Base-by-base conservation (phyloP, 2,329 filamentous ascomycete genomes). In the Fragosphaeria purpurea region DNA sequence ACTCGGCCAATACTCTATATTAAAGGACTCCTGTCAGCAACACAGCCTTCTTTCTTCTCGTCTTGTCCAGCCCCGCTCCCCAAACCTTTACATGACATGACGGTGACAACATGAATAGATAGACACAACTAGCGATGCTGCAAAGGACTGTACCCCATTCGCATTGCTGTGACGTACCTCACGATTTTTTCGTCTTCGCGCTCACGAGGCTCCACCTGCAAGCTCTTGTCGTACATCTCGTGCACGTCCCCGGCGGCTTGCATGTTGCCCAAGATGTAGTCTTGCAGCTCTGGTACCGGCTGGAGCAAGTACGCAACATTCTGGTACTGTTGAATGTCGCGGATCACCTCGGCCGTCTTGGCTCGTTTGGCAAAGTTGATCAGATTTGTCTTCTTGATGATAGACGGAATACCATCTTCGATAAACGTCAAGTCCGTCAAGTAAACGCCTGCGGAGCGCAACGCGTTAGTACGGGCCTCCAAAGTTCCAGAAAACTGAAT, bases 111-210 rank as follows among this genome's bases (percentile, higher is more conserved):
- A 22, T 22, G 22, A 22, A 22, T 22, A 22, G 22, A 22, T 22
- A 22, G 22, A 22, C 22, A 22, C 22, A 22, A 22, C 22, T 22
- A 22, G 22, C 22, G 22, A 22, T 22, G 22, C 22, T 22, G 22
- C 22, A 22, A 22, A 22, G 22, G 22, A 22, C 22, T 22, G 22
- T 22, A 22, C 22, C 22, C 22, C 22, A 22, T 22, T 22, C 22
- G 22, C 22, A 22, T 22, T 22, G 22, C 22, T 11, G 11, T n/a
- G 12, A 54, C 56, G 35, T 83, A 95, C 90, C 93, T 94, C 65
- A 95, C 91, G 75, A 98, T 97, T 77, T 97, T 97, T 72, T 98
- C 93, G 65, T 98, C 93, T 72, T 98, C 93, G 61, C 93, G 80
- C 73, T 98, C 93, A 62, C 93, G 80, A 56, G 93, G 93, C 67